Percentiles rank a stretch among this genome's conserved stretches.
These are phyloP conservation scores for Ustilago loliicola DNA, from an alignment of 1,284 basidiomycete species.

Conservation along the genomic window DNA sequence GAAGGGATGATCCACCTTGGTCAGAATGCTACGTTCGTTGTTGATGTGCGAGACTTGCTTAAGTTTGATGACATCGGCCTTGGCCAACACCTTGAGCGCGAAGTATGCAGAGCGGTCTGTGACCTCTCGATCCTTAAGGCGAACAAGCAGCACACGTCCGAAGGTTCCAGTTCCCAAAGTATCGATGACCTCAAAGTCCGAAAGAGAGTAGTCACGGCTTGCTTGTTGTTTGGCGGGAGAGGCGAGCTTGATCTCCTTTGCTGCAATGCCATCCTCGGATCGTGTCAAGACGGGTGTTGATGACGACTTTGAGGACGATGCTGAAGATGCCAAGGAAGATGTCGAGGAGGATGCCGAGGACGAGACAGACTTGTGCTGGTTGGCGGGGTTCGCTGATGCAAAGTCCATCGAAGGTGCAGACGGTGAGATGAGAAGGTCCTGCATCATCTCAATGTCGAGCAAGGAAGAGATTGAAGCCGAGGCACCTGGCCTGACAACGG, in stretches of 20 bases:
- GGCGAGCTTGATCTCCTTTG: not conserved
- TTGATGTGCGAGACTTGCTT: slow-evolving; percentile 76
- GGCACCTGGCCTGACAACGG: not conserved
- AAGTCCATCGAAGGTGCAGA: not conserved
- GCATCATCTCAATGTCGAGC: slow-evolving; percentile 22
- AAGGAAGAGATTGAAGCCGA: not conserved
- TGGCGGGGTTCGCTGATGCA: not conserved
- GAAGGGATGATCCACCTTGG: slow-evolving; percentile 64
- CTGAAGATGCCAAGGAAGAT: slow-evolving; percentile 4
- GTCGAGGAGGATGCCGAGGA: not conserved
- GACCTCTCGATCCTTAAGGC: slow-evolving; percentile 25
- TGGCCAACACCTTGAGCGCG: slow-evolving; percentile 74
- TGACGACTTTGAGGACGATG: slow-evolving; percentile 6
- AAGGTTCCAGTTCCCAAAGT: slow-evolving; percentile 65
- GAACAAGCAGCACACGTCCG: slow-evolving; percentile 62
- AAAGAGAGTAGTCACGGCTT: slow-evolving; percentile 25
- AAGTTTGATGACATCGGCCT: slow-evolving; percentile 74
- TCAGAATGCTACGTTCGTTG: slow-evolving; percentile 73
- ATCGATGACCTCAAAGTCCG: slow-evolving; percentile 56
- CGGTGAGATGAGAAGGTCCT: slow-evolving; percentile 4
- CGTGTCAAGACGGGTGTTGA: not conserved
- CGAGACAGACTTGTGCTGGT: not conserved
- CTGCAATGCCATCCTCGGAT: not conserved
- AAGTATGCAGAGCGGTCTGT: slow-evolving; percentile 67
- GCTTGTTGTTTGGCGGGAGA: not conserved